Conservation (phyloP, 108 stramenopile species). For the Pseudonitzschia pungens region DNA sequence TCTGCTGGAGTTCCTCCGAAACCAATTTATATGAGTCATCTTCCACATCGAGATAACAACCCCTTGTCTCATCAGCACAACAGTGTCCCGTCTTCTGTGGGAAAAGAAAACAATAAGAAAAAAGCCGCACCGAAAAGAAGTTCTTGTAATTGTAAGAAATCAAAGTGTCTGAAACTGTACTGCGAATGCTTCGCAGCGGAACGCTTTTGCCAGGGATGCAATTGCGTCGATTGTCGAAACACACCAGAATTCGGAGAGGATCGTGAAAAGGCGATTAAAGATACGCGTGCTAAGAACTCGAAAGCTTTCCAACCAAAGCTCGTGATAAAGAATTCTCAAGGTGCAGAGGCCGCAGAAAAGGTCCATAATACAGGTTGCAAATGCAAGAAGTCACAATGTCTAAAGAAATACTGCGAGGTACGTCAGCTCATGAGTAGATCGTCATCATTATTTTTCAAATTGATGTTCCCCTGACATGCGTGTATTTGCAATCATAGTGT, state of each 20-base stretch:
- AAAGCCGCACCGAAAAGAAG: slow-evolving; percentile 23
- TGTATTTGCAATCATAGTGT: slow-evolving; percentile 52
- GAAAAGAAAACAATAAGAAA: slow-evolving; percentile 33
- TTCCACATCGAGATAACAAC: not conserved
- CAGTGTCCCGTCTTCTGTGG: slow-evolving; percentile 20
- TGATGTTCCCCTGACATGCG: not conserved
- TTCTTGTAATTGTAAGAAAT: slow-evolving; percentile 89
- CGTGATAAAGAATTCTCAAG: slow-evolving; percentile 16
- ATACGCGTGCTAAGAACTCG: slow-evolving; percentile 82
- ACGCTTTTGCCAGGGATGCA: slow-evolving; percentile 86
- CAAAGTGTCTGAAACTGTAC: slow-evolving; percentile 94
- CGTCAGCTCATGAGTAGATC: slow-evolving; percentile 10
- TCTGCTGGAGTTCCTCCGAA: slow-evolving; percentile 5
- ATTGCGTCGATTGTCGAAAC: slow-evolving; percentile 90
- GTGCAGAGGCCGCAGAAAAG: slow-evolving; percentile 20
- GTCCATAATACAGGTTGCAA: slow-evolving; percentile 90
- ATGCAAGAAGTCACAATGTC: slow-evolving; percentile 92
- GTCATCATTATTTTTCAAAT: not conserved
- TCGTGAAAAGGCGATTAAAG: slow-evolving; percentile 87
- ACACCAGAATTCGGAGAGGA: slow-evolving; percentile 55
- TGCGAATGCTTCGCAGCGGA: slow-evolving; percentile 94
- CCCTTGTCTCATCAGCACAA: not conserved
- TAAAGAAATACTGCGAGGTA: slow-evolving; percentile 98
- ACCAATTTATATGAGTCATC: slow-evolving; percentile 8
- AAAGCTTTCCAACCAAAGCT: slow-evolving; percentile 77